Conservation (phyloP, 306 rosid genomes). For the Sechiopsis laciniata region DNA sequence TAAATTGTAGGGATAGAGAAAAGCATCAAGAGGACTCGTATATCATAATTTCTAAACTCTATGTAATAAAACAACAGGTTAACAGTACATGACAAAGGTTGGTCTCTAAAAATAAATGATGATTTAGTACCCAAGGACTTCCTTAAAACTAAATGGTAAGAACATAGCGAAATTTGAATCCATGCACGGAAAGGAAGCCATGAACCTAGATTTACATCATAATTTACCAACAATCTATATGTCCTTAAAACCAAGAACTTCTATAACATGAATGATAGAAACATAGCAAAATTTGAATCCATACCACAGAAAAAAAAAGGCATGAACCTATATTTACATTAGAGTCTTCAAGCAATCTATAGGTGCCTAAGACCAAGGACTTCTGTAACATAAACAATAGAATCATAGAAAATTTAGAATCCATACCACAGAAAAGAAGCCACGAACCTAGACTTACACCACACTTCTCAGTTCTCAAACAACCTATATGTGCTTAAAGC, state of each 20-base stretch:
- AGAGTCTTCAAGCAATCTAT: no score
- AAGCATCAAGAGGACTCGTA: neutral
- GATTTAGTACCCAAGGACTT: no score
- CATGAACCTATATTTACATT: no score
- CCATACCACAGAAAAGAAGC: neutral
- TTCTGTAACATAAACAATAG: neutral
- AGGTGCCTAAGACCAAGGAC: neutral
- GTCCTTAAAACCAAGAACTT: neutral
- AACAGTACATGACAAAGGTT: neutral
- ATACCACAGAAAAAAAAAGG: neutral
- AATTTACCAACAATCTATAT: neutral
- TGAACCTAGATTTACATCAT: neutral
- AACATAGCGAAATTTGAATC: neutral
- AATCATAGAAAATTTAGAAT: neutral
- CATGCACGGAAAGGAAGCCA: neutral
- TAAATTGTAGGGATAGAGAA: neutral
- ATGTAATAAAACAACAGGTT: neutral
- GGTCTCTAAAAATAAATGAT: no score
- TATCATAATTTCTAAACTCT: no score
- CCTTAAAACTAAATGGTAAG: neutral
- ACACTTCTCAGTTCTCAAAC: neutral
- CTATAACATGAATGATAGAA: neutral
- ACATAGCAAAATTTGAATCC: neutral
- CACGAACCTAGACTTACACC: neutral
- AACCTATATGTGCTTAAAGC: constrained; percentile 2